phyloP scores from a whole-genome alignment of 805 yeast genomes.

The Barnettozyma vustinii region DNA sequence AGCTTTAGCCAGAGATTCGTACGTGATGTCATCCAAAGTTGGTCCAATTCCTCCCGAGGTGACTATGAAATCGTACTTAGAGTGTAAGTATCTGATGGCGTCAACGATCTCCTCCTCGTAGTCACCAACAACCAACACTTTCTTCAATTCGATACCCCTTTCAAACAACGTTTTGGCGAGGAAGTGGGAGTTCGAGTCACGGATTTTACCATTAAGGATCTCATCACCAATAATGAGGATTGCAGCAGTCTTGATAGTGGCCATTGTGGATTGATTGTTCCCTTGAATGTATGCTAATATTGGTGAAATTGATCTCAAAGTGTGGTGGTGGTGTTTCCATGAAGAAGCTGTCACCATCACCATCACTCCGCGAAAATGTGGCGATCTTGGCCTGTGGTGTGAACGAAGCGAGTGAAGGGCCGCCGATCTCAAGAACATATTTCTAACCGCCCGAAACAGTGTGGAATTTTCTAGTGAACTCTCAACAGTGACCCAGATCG shows the following conservation, averaged over 20 bases:
- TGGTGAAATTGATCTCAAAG: not conserved
- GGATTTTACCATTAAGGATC: conserved; percentile 77
- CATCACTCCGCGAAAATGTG: not conserved
- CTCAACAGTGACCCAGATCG: too few relatives aligned
- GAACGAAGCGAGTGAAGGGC: not conserved
- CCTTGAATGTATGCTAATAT: not conserved
- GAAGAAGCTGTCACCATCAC: not conserved
- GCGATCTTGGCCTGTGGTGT: not conserved
- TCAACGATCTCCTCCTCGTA: conserved; percentile 58
- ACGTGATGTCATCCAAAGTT: conserved; percentile 88
- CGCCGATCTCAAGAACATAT: not conserved
- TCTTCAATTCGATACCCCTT: conserved; percentile 59
- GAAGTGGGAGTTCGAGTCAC: conserved; percentile 68
- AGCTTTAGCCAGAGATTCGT: conserved; percentile 65
- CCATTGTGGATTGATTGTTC: not conserved
- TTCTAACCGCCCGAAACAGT: too few relatives aligned
- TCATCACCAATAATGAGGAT: conserved; percentile 69
- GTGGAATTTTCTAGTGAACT: too few relatives aligned
- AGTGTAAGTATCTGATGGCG: conserved; percentile 39
- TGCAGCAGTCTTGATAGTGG: conserved; percentile 8
- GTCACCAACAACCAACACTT: conserved; percentile 73
- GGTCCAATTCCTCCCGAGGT: conserved; percentile 64
- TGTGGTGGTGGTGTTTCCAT: not conserved
- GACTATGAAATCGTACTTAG: conserved; percentile 51
- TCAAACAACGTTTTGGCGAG: conserved; percentile 70